Conservation (phyloP, 345 rosid species). For the Cardamine resedifolia region DNA sequence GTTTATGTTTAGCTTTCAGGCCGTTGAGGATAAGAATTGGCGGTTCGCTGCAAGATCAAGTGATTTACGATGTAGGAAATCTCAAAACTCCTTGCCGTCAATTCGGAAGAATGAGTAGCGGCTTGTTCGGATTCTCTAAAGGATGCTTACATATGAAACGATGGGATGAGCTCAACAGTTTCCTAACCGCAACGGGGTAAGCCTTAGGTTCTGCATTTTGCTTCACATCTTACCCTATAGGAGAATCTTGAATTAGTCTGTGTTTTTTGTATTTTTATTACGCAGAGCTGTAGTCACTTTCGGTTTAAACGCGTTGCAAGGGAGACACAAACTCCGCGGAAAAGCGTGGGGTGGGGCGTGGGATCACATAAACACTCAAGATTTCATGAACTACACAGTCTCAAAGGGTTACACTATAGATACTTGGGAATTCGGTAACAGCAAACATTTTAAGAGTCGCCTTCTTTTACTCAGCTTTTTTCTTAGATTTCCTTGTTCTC, state of each 20-base stretch:
- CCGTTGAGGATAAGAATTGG: conserved; percentile 86
- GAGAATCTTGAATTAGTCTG: conserved; percentile 14
- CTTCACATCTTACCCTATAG: background rate
- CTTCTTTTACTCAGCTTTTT: background rate
- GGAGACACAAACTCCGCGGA: conserved; percentile 63
- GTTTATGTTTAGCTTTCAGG: conserved; percentile 58
- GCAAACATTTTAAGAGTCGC: background rate
- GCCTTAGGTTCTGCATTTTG: conserved; percentile 6
- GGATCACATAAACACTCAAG: conserved; percentile 73
- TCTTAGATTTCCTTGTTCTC: conserved; percentile 6
- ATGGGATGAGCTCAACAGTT: conserved; percentile 82
- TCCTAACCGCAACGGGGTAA: conserved; percentile 67
- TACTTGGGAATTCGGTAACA: conserved; percentile 97
- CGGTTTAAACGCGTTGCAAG: conserved; percentile 85
- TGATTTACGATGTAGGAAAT: conserved; percentile 65
- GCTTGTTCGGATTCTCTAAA: conserved; percentile 84
- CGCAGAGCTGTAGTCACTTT: conserved; percentile 77
- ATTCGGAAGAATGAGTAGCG: conserved; percentile 56
- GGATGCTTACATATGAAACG: conserved; percentile 91
- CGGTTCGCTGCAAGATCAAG: conserved; percentile 97
- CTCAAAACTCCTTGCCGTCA: conserved; percentile 69
- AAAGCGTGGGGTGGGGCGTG: conserved; percentile 82
- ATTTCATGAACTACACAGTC: conserved; percentile 74
- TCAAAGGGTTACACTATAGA: conserved; percentile 74
- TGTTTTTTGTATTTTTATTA: conserved; percentile 3